These are phyloP conservation scores for Suhomyces pyralidae DNA, from an alignment of 805 yeast genomes.

Conservation along the genomic window DNA sequence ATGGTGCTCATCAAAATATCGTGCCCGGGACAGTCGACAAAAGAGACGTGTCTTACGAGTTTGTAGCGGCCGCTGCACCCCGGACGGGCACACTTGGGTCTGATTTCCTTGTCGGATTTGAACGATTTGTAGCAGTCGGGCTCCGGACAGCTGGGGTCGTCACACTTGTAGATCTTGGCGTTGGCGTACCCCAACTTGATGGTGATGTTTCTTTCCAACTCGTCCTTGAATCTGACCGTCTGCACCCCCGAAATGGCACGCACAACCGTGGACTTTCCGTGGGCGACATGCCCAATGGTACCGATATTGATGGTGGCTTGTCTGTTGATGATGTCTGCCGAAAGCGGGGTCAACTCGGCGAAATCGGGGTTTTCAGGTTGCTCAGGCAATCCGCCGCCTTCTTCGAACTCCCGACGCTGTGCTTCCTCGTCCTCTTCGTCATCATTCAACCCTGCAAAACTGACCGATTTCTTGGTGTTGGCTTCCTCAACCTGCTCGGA, in stretches of 20 bases:
- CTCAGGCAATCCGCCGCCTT: conserved; percentile 97
- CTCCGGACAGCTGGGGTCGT: conserved; percentile 78
- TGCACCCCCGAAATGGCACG: conserved; percentile 98
- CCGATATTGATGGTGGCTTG: conserved; percentile 99
- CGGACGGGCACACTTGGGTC: conserved; percentile 85
- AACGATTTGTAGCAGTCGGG: conserved; percentile 95
- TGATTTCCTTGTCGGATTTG: conserved; percentile 90
- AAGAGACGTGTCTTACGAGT: conserved; percentile 93
- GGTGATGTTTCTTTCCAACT: conserved; percentile 97
- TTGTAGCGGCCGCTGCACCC: conserved; percentile 89
- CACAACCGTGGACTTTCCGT: conserved; percentile 91
- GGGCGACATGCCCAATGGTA: conserved; percentile 95
- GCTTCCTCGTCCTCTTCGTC: conserved; percentile 71
- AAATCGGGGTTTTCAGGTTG: conserved; percentile 92
- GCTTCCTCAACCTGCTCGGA: conserved; percentile 40
- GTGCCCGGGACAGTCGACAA: conserved; percentile 99
- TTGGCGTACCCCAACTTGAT: conserved; percentile 98
- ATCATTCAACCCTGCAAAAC: conserved; percentile 71
- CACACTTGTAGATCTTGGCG: conserved; percentile 95
- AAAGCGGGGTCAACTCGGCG: conserved; percentile 73
- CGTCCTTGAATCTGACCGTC: conserved; percentile 98
- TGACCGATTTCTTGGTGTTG: conserved; percentile 65
- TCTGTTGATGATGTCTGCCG: conserved; percentile 95
- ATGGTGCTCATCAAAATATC: conserved; percentile 99
- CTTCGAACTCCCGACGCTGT: conserved; percentile 84